Evolutionary conservation across 768 basidiomycete species (phyloP).

Genomic region (Cyclocybe cylindracea): DNA sequence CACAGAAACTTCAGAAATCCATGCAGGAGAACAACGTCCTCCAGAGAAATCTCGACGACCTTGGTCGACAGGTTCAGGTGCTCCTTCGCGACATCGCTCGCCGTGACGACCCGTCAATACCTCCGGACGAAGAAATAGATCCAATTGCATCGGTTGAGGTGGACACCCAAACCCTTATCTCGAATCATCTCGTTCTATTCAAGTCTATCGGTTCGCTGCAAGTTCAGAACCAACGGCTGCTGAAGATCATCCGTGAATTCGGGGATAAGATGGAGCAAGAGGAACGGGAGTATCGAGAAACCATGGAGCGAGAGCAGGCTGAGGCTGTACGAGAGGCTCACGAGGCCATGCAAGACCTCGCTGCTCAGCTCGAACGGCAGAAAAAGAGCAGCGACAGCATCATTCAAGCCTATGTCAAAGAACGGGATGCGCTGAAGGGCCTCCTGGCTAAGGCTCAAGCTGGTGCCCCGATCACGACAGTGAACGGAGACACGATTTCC

Average conservation of each 20-base stretch:
- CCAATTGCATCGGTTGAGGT: slow-evolving; percentile 42
- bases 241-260: slow-evolving; percentile 82
- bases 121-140: slow-evolving; percentile 62
- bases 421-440: slow-evolving; percentile 80
- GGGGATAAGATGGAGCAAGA: slow-evolving; percentile 84
- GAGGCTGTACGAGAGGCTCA: slow-evolving; percentile 88
- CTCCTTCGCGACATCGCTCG: slow-evolving; percentile 80
- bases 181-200: slow-evolving; percentile 88
- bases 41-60: slow-evolving; percentile 76
- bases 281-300: slow-evolving; percentile 73
- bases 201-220: slow-evolving; percentile 79
- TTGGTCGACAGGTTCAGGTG: slow-evolving; percentile 80
- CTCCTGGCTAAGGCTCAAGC: slow-evolving; percentile 65
- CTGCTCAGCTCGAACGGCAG: slow-evolving; percentile 76
- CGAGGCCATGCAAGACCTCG: slow-evolving; percentile 79
- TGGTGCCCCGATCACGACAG: slow-evolving; percentile 12
- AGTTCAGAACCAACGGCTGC: slow-evolving; percentile 86
- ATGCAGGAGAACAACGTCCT: slow-evolving; percentile 66
- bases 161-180: slow-evolving; percentile 79
- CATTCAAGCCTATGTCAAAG: slow-evolving; percentile 82
- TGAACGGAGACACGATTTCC: slow-evolving; percentile 7
- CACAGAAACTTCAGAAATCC: slow-evolving; percentile 62
- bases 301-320: slow-evolving; percentile 71
- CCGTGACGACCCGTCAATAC: slow-evolving; percentile 82
- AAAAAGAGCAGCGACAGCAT: slow-evolving; percentile 68